Evolutionary conservation across 2,329 filamentous ascomycete genomes (phyloP), one percentile per base, ranked within the genome.

Genomic region (Penicillium sp.): DNA sequence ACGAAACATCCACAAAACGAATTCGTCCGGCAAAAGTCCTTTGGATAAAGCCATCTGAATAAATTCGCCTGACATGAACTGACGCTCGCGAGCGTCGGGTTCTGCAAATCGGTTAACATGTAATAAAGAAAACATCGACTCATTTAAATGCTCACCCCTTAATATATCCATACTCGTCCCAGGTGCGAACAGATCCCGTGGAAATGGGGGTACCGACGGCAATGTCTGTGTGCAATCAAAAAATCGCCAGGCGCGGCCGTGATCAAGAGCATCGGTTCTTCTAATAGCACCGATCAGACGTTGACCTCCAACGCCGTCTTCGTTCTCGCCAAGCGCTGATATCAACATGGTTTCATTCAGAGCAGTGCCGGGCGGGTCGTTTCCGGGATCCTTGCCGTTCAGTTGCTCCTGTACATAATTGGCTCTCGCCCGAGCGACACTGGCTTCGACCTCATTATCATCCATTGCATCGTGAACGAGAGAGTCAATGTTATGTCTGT

Each of bases 401-500:
- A 29, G 37, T 40, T 45, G 56, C 31, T 31, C 44, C 29, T 35
- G 44, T 14, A 66, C 60, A 24, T 76, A 60, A 10, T 72, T 62
- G 44, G 70, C 69, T 57, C 67, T 73, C 26, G 75, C 62, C 50
- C 72, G 73, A 42, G 74, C 70, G 14, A 79, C 72, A 24, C 67
- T 85, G 16, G 81, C 84, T 50, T 85, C 82, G 1, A 80, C 80
- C 38, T 83, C 82, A 40, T 84, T 78, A 58, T 90, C 84, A 55
- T 81, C 78, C 39, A 79, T 75, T 6, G 85, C 81, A 65, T 86
- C 81, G 44, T 78, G 82, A 39, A 87, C 77, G 9, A 92, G 77
- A 1, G 82, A 78, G 56, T 84, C 83, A 53, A 91, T 72, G 52
- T 87, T 83, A 60, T 86, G 87, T 61, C 82, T 86, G 70, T 87